Evolutionary conservation across 768 basidiomycete species (phyloP), one percentile per base, ranked within the genome.

Genomic region (Tricholoma sp.): DNA sequence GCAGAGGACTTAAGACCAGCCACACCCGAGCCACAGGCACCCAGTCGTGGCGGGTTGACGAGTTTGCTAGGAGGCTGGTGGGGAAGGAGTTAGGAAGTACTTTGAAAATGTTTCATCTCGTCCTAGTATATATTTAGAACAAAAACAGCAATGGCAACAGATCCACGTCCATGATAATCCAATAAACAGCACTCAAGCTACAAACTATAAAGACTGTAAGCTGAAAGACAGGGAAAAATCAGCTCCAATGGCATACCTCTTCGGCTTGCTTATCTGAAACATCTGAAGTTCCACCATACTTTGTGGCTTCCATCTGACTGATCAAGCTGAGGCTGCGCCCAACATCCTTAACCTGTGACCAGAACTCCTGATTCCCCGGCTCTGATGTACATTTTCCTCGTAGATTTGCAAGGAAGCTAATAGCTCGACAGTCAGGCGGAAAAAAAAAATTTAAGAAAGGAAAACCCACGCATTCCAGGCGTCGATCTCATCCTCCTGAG

Each of bases 11-110:
- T 72, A 8, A 72, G 70, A 47, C 69, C 81, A 5, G 69, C 72
- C 51, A 81, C 83, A 5, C 83, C 82, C 1, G 80, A 83, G 57
- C 76, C 81, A 2, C 65, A 70, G 56, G 71, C 71, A 3, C 72
- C 78, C 10, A 64, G 72, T 21, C 71, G 72, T 18, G 79, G 85
- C 22, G 87, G 89, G 3, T 72, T 92, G 52, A 77, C 84, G 55
- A 79, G 80, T 57, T 67, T 92, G 56, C 72, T 93, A 22, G 90
- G 90, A 22, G 90, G 89, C 4, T 93, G 91, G 91, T 92, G 90
- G 91, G 88, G 88, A 14, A 74, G 66, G 56, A 77, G 67, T 58
- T 77, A 60, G 22, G 22, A 45, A 54, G 39, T 12, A 24, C n/a
- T 46, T 22, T 46, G 4, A 46, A 12, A 29, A n/a, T 49, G 31